Percentiles rank a stretch among this genome's conserved stretches.
These are phyloP conservation scores for Fusarium succisae DNA, from an alignment of 2,329 filamentous ascomycete genomes.

Conservation along the genomic window DNA sequence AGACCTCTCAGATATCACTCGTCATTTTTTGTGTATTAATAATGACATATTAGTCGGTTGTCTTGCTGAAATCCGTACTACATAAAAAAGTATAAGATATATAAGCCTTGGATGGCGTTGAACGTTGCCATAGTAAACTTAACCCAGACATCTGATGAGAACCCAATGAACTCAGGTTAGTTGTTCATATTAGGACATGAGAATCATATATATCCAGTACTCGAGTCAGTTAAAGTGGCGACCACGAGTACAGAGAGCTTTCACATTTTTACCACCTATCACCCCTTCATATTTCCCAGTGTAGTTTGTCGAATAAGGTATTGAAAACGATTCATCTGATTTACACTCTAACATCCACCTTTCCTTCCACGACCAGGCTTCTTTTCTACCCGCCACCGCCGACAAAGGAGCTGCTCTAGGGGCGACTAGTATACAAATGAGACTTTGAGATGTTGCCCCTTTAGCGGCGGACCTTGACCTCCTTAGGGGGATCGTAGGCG, in stretches of 20 bases:
- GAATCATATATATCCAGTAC: not conserved
- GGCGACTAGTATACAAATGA: constrained; percentile 56
- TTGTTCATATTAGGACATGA: not conserved
- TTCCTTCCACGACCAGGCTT: constrained; percentile 45
- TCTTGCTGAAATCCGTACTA: not conserved
- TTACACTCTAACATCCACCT: constrained; percentile 58
- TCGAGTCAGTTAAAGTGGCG: too few relatives aligned
- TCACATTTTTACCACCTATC: constrained; percentile 4
- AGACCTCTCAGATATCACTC: not conserved
- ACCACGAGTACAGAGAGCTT: not conserved
- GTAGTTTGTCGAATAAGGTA: constrained; percentile 43
- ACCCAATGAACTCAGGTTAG: not conserved
- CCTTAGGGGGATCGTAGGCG: constrained; percentile 80
- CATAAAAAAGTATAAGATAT: not conserved
- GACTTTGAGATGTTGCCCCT: constrained; percentile 40
- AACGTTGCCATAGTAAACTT: not conserved
- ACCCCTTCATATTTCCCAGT: constrained; percentile 1
- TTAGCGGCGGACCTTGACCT: constrained; percentile 61
- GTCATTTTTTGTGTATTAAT: not conserved
- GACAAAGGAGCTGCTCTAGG: constrained; percentile 56
- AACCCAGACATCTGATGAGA: not conserved
- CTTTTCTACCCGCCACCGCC: constrained; percentile 54
- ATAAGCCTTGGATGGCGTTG: not conserved
- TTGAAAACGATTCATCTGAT: constrained; percentile 59
- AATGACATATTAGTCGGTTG: not conserved